phyloP scores from a whole-genome alignment of 352 stramenopile genomes.

The Aphanomyces cochlioides region DNA sequence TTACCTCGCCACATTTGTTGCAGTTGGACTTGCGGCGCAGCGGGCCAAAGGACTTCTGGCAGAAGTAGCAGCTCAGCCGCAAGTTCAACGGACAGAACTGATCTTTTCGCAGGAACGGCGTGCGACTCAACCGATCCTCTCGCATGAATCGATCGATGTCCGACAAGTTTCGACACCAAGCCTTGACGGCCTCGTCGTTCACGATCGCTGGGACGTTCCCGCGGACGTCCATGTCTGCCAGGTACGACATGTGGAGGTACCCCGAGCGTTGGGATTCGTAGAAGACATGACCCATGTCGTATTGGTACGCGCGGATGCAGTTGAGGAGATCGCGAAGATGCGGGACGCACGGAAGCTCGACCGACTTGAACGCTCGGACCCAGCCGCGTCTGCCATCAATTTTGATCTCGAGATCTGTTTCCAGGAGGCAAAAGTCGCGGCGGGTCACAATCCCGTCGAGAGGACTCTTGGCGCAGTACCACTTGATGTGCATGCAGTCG shows the following conservation, averaged over 20 bases:
- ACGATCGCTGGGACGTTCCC: not conserved
- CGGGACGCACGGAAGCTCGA: not conserved
- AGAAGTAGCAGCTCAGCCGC: not conserved
- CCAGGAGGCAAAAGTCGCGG: not conserved
- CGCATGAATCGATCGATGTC: not conserved
- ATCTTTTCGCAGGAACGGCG: not conserved
- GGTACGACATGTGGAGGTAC: not conserved
- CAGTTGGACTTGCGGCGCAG: not conserved
- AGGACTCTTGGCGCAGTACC: not conserved
- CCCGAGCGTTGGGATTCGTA: not conserved
- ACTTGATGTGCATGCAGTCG: not conserved
- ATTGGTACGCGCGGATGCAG: not conserved
- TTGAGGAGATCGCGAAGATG: not conserved
- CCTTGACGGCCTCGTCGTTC: not conserved
- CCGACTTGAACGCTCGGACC: not conserved
- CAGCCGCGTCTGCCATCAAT: not conserved
- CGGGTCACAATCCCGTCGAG: not conserved
- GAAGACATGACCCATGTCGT: not conserved
- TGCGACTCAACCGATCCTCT: not conserved
- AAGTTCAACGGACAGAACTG: not conserved
- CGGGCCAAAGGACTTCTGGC: not conserved
- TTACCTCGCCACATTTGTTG: constrained; percentile 6
- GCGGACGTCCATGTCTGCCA: not conserved
- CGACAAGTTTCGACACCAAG: not conserved
- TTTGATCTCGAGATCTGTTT: not conserved